Percentiles rank a stretch among this genome's conserved stretches.
These are phyloP conservation scores for Solanum aculeatissimum DNA, from an alignment of 305 asterid species.

Conservation along the genomic window DNA sequence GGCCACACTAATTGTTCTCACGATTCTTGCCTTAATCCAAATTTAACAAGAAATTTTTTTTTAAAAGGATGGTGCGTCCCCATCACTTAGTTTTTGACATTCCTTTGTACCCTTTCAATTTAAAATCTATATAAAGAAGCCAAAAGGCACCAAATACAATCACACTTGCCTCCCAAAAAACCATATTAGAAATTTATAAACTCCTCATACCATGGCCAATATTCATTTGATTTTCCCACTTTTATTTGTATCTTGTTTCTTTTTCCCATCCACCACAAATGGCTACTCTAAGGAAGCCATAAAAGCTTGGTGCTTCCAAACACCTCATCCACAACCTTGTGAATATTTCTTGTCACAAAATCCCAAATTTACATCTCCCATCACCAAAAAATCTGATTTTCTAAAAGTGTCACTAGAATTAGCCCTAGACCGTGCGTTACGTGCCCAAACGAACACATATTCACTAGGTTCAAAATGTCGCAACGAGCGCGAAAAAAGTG, in stretches of 20 bases:
- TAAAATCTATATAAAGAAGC: neutral
- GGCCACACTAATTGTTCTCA: neutral
- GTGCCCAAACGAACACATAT: slow-evolving; percentile 18
- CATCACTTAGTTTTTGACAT: neutral
- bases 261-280: slow-evolving; percentile 23
- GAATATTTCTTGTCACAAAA: slow-evolving; percentile 36
- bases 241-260: slow-evolving; percentile 7
- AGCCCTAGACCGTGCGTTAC: slow-evolving; percentile 54
- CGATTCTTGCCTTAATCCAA: neutral
- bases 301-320: slow-evolving; percentile 60
- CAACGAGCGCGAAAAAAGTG: slow-evolving; percentile 38
- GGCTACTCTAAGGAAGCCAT: slow-evolving; percentile 11
- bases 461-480: slow-evolving; percentile 54
- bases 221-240: slow-evolving; percentile 10
- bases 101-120: neutral
- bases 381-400: slow-evolving; percentile 48
- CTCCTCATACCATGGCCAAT: slow-evolving; percentile 17
- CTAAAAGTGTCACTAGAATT: slow-evolving; percentile 28
- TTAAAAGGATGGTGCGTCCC: neutral
- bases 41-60: neutral
- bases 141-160: neutral
- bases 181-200: neutral
- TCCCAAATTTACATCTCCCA: slow-evolving; percentile 26
- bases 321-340: slow-evolving; percentile 65
- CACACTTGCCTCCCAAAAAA: neutral